A percentile compares a stretch with the other conserved stretches of the same genome.
Conservation (phyloP, 2,329 filamentous ascomycete species). For the Dendryphion nanum region DNA sequence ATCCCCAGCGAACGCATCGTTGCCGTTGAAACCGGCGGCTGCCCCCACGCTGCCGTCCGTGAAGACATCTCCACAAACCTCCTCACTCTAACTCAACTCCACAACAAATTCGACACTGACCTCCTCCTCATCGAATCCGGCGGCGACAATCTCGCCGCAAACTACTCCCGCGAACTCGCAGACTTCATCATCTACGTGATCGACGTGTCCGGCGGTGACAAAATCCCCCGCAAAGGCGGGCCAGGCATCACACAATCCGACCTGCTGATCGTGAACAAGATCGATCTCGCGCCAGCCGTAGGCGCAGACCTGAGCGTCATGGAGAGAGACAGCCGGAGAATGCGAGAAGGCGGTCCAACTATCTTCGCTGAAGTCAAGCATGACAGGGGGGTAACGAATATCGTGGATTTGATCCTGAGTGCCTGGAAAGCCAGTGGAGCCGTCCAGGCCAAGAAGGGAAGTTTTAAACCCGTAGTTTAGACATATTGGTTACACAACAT, state of each 20-base stretch:
- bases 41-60: slow-evolving; percentile 93
- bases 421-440: slow-evolving; percentile 92
- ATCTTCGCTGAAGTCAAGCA: slow-evolving; percentile 98
- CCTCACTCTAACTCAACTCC: slow-evolving; percentile 84
- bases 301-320: slow-evolving; percentile 90
- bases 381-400: slow-evolving; percentile 78
- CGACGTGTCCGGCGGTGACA: slow-evolving; percentile 93
- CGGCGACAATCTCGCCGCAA: slow-evolving; percentile 94
- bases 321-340: slow-evolving; percentile 91
- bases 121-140: slow-evolving; percentile 92
- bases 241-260: slow-evolving; percentile 97
- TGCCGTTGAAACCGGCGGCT: slow-evolving; percentile 96
- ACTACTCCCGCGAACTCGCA: slow-evolving; percentile 91
- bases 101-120: slow-evolving; percentile 75
- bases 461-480: slow-evolving; percentile 28
- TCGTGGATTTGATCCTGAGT: slow-evolving; percentile 82
- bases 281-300: slow-evolving; percentile 84
- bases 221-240: slow-evolving; percentile 92
- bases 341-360: slow-evolving; percentile 90
- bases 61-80: slow-evolving; percentile 96
- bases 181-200: slow-evolving; percentile 99
- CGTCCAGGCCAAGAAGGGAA: slow-evolving; percentile 34
- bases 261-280: slow-evolving; percentile 93
- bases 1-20: slow-evolving; percentile 64
- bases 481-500: no score